Conservation (phyloP, 2,329 filamentous ascomycete species). For the Epichloe scottii region DNA sequence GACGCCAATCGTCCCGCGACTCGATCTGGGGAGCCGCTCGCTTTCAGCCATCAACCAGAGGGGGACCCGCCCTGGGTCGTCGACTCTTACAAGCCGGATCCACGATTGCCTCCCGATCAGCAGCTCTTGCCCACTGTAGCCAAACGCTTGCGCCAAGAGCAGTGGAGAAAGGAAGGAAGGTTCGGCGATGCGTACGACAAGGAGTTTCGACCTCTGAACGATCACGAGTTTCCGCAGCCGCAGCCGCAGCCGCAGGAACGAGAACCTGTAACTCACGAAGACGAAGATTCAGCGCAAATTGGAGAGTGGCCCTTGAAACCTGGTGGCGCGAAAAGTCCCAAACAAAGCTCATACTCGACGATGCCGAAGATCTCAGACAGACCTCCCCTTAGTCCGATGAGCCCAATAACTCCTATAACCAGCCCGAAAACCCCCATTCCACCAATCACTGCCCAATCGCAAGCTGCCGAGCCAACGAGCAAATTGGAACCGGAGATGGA, state of each 20-base stretch:
- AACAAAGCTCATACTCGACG: conserved; percentile 42
- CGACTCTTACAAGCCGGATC: conserved; percentile 90
- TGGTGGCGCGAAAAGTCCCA: conserved; percentile 33
- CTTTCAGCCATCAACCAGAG: conserved; percentile 58
- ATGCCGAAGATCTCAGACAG: conserved; percentile 44
- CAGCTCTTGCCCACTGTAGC: conserved; percentile 93
- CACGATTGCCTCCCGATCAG: conserved; percentile 83
- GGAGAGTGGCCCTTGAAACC: conserved; percentile 49
- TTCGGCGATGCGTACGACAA: conserved; percentile 77
- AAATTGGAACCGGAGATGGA: conserved; percentile 14
- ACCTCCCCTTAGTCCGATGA: conserved; percentile 22
- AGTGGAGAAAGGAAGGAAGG: conserved; percentile 87
- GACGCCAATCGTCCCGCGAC: conserved; percentile 45
- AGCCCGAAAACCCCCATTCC: conserved; percentile 18
- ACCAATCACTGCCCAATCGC: conserved; percentile 12
- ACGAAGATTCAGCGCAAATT: conserved; percentile 18
- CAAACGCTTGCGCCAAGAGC: conserved; percentile 79
- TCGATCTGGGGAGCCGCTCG: conserved; percentile 42
- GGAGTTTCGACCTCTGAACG: conserved; percentile 72
- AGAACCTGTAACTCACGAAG: conserved; percentile 10
- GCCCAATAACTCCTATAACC: conserved; percentile 30
- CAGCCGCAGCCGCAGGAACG: conserved; percentile 25
- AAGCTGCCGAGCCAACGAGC: not conserved
- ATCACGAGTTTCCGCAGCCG: conserved; percentile 37
- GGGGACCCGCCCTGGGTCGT: conserved; percentile 94